A percentile compares a stretch with the other conserved stretches of the same genome.
Conservation (phyloP, 192 early-diverging fungal species). For the Backusella morwellensis region DNA sequence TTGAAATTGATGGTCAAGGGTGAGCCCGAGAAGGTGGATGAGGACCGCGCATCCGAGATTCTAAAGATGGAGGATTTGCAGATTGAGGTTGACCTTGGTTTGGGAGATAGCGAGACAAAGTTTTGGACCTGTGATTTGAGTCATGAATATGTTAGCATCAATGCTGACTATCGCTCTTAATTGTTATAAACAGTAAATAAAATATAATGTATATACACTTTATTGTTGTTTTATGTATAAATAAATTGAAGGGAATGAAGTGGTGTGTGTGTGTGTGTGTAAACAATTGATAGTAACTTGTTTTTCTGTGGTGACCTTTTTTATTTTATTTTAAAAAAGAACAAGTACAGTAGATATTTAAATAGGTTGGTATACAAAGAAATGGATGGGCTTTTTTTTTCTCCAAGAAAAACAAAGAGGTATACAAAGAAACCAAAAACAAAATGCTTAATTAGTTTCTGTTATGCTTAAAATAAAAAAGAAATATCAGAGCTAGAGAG, state of each 20-base stretch:
- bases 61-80: constrained; percentile 83
- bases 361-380: too few species aligned
- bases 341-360: too few species aligned
- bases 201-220: not conserved
- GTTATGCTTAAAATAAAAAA: too few species aligned
- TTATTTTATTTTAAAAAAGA: too few species aligned
- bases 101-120: constrained; percentile 70
- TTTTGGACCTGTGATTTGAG: constrained; percentile 97
- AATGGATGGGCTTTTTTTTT: too few species aligned
- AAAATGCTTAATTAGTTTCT: too few species aligned
- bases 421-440: too few species aligned
- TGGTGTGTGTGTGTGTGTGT: too few species aligned
- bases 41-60: constrained; percentile 78
- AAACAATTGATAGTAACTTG: too few species aligned
- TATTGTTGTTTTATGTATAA: not conserved
- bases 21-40: constrained; percentile 80
- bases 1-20: constrained; percentile 77
- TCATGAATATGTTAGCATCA: constrained; percentile 93
- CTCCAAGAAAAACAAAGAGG: too few species aligned
- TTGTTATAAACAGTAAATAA: not conserved
- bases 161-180: constrained; percentile 84
- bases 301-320: too few species aligned
- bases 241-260: not conserved
- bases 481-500: not conserved
- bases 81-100: constrained; percentile 74